Evolutionary conservation across 2,329 filamentous ascomycete genomes (phyloP), one percentile per base, ranked within the genome.

Genomic region (Clarireedia monteithiana): DNA sequence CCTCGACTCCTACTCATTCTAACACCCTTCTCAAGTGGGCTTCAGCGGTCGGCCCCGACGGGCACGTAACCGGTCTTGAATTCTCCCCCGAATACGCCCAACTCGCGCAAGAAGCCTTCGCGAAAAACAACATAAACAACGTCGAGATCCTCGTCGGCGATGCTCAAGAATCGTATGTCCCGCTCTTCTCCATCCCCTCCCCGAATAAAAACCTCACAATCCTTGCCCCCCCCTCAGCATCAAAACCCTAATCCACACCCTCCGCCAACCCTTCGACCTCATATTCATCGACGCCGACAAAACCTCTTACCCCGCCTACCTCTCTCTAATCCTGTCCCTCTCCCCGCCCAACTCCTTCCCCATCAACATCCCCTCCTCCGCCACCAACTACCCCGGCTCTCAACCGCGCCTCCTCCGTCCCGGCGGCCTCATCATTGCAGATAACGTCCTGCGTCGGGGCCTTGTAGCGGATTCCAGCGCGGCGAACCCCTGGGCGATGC

Each of bases 261-360:
- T 61, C 56, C 55, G 65, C 38, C 66, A 74, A 61, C 75, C 78
- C 4, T 81, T 77, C 60, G 78, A 81, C 64, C 67, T 80, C 46
- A 71, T 80, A 64, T 81, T 81, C 64, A 72, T 80, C 58, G 78
- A 80, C 56, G 78, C 78, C 24, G 72, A 81, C 56, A 81, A 81
- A 68, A 68, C 71, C 0, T 75, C 74, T n/a, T 80, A 81, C 62
- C 73, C 74, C 0, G 64, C 62, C 6, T 81, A 80, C 64, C 69
- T 81, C 39, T 64, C 68, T 20, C 68, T 72, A 30, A 73, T 81
- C 53, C 69, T 81, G 14, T 69, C 68, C 17, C 64, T 68, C 49
- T 80, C 50, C 5, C n/a, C 50, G 5, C 50, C 50, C 6, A 30
- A 40, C 38, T n/a, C 38, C 38, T n/a, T 7, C 38, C 38, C 38